Base-by-base conservation (phyloP, 768 basidiomycete species). In the Sporobolomyces roseus region DNA sequence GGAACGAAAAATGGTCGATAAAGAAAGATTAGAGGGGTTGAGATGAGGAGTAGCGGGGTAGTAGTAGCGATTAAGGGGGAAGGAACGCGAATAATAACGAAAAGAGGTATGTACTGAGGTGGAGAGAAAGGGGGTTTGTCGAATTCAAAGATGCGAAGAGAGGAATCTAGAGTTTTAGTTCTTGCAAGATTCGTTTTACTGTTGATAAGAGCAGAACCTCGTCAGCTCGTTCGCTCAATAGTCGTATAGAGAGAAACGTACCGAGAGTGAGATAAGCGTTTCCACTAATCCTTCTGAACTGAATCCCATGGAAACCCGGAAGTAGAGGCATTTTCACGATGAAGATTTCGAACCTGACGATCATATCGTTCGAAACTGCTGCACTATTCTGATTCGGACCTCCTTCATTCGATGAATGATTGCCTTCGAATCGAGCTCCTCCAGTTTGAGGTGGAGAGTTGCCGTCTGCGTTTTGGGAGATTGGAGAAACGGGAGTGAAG, bases 261-360 rank as follows among this genome's bases (percentile, higher is more conserved):
- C 75, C 93, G 46, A 98, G 84, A 90, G 92, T 92, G 78, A 93
- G 91, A 79, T 98, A 97, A 0, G 88, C 90, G 73, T 94, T 90
- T 2, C 93, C 93, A 32, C 89, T 85, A 1, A 87, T 84, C 68
- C 94, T 83, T 54, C 94, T 86, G 81, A 97, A 98, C 77, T 98
- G 94, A 51, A 98, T 88, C 4, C 94, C 93, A 78, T 97, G 90
- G 17, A 77, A 66, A 25, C 74, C 74, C 4, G 74, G 75, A 25
- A 98, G 80, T 4, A 92, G 91, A 55, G 97, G 81, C 87, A 93
- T 93, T 85, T 97, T 97, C 78, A 99, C 91, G 73, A 99, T 88
- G 78, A 89, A 93, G 67, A 98, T 90, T 79, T 99, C 94, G 78
- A 98, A 99, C 70, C 91, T 85, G 16, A 99, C 94, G 71, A 90